Percentiles rank a stretch among this genome's conserved stretches.
Conservation (phyloP, 768 basidiomycete species). For the Tulasnella sp. region DNA sequence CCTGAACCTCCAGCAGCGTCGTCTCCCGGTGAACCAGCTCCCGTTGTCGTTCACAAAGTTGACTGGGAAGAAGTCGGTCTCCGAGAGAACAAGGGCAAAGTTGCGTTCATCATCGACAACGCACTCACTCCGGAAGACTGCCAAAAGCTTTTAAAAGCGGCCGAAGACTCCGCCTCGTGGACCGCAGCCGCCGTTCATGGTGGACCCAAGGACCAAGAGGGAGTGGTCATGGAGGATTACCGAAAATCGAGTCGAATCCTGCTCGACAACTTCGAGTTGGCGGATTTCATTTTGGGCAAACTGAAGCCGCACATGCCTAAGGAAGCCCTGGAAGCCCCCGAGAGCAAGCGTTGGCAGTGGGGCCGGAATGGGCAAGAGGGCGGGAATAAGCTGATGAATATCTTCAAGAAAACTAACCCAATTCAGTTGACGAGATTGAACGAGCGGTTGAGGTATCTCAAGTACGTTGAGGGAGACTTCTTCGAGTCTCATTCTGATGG, state of each 20-base stretch:
- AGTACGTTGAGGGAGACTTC: conserved; percentile 34
- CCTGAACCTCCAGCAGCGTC: no score
- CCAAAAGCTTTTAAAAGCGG: conserved; percentile 26
- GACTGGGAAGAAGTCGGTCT: conserved; percentile 31
- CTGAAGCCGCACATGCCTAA: conserved; percentile 26
- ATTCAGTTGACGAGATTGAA: conserved; percentile 26
- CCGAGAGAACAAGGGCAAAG: conserved; percentile 32
- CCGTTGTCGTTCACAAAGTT: conserved; percentile 25
- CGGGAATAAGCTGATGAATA: neutral
- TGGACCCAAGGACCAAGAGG: neutral
- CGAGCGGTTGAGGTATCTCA: conserved; percentile 34
- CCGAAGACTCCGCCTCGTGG: conserved; percentile 22
- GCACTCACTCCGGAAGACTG: conserved; percentile 34
- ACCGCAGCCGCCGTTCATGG: conserved; percentile 22
- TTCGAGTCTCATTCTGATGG: conserved; percentile 34
- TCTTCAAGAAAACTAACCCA: neutral
- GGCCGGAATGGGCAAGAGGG: no score
- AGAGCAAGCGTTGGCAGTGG: neutral
- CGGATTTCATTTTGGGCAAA: conserved; percentile 33
- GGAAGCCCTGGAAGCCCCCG: no score
- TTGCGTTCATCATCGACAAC: conserved; percentile 35
- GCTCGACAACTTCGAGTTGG: conserved; percentile 27
- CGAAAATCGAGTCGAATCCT: conserved; percentile 35
- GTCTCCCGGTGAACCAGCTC: neutral
- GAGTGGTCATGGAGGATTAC: conserved; percentile 15